Conservation (phyloP, 106 monocot genomes). For the Platanthera guangdongensis region DNA sequence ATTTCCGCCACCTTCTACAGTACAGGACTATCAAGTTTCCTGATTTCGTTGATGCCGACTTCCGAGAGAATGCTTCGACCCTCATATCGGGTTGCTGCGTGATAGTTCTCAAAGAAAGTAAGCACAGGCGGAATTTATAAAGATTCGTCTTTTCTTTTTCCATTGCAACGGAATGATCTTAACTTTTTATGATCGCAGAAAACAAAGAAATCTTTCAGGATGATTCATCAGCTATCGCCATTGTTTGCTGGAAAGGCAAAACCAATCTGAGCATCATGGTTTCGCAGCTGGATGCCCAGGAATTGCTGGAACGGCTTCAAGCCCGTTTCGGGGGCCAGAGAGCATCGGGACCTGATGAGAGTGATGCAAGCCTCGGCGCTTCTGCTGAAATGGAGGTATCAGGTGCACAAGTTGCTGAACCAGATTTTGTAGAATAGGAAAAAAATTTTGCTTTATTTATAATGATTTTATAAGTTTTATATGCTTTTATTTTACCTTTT, state of each 20-base stretch:
- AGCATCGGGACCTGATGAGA: neutral
- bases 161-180: neutral
- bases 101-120: conserved; percentile 67
- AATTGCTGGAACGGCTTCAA: conserved; percentile 65
- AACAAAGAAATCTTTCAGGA: conserved; percentile 11
- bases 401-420: neutral
- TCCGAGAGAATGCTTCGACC: conserved; percentile 50
- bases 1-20: conserved; percentile 74
- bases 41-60: conserved; percentile 59
- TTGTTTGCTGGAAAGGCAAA: conserved; percentile 97
- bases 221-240: conserved; percentile 58
- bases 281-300: conserved; percentile 57
- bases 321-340: conserved; percentile 32
- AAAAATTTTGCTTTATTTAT: too few relatives aligned
- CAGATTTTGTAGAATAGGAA: neutral
- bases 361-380: neutral
- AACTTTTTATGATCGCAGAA: conserved; percentile 23
- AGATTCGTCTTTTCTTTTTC: neutral
- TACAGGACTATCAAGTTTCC: conserved; percentile 69
- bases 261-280: conserved; percentile 81
- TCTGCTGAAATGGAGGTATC: neutral
- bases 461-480: too few relatives aligned
- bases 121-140: neutral
- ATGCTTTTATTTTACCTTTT: too few relatives aligned
- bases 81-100: conserved; percentile 77